A percentile compares a stretch with the other conserved stretches of the same genome.
Conservation (phyloP, 345 rosid species). For the Eucalyptus camaldulensis region DNA sequence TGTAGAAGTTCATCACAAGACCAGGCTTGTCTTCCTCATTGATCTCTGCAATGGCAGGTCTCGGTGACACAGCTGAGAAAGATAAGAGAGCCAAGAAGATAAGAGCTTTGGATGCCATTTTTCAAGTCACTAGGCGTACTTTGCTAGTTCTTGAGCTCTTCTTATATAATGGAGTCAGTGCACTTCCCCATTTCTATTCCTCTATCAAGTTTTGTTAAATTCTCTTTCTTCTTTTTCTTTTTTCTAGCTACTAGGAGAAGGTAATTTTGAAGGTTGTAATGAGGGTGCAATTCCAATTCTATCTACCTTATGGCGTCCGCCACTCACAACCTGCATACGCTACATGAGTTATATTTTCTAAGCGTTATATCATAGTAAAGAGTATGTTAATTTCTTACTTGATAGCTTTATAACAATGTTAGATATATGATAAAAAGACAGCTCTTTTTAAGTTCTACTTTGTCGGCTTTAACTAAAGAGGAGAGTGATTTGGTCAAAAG, state of each 20-base stretch:
- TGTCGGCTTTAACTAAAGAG: background rate
- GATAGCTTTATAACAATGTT: background rate
- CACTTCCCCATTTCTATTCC: background rate
- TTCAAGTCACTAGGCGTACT: background rate
- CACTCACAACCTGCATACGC: background rate
- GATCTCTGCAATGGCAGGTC: conserved; percentile 16
- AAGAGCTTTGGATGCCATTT: conserved; percentile 44
- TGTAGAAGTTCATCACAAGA: conserved; percentile 75
- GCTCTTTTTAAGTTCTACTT: background rate
- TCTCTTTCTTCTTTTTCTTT: background rate
- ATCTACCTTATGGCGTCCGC: background rate
- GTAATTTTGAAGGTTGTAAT: background rate
- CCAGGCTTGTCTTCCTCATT: conserved; percentile 48
- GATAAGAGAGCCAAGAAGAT: conserved; percentile 25
- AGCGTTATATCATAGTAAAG: background rate
- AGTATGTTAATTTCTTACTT: background rate
- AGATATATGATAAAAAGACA: background rate
- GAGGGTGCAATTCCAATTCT: background rate
- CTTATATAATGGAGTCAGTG: conserved; percentile 20
- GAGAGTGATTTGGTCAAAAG: background rate
- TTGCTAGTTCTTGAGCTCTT: background rate
- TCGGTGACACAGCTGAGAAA: conserved; percentile 28
- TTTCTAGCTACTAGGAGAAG: background rate
- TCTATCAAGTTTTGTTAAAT: background rate
- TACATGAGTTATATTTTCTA: background rate